Evolutionary conservation across 2,329 filamentous ascomycete species (phyloP).

Genomic region (Exserohilum rostratum): DNA sequence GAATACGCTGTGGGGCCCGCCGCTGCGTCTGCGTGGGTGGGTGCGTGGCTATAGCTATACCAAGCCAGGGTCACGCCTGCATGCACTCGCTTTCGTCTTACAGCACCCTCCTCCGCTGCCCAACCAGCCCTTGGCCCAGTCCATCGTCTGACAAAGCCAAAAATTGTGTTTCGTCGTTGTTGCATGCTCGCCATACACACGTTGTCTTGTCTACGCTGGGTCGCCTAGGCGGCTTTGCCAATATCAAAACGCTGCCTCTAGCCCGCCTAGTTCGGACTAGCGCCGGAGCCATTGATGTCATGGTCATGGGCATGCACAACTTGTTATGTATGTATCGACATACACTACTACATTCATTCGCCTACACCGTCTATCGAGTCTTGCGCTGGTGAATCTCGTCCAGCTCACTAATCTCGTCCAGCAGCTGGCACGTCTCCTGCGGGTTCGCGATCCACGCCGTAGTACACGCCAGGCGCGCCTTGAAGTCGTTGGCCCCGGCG

Average conservation of each 20-base stretch:
- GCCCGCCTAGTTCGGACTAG: background rate
- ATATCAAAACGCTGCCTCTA: background rate
- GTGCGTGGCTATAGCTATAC: too few species aligned
- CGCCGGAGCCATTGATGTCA: conserved; percentile 1
- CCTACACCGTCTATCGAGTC: conserved; percentile 26
- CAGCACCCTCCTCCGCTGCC: too few species aligned
- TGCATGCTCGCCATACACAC: too few species aligned
- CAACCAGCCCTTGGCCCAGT: too few species aligned
- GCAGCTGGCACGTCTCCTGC: conserved; percentile 82
- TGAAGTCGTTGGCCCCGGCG: conserved; percentile 91
- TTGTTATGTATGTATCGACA: background rate
- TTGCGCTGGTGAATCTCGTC: conserved; percentile 50
- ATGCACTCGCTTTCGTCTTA: too few species aligned
- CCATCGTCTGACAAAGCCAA: too few species aligned
- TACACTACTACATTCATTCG: background rate
- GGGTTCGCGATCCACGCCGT: conserved; percentile 98
- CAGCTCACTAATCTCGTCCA: conserved; percentile 75
- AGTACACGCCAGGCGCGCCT: conserved; percentile 87
- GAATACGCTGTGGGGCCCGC: conserved; percentile 21
- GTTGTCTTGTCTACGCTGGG: too few species aligned
- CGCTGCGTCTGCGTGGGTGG: background rate
- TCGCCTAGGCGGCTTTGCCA: too few species aligned
- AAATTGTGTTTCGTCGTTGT: too few species aligned
- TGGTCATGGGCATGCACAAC: background rate
- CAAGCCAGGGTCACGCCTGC: too few species aligned